phyloP scores from a whole-genome alignment of 2,329 filamentous ascomycete species.

The Decorospora gaudefroyi region DNA sequence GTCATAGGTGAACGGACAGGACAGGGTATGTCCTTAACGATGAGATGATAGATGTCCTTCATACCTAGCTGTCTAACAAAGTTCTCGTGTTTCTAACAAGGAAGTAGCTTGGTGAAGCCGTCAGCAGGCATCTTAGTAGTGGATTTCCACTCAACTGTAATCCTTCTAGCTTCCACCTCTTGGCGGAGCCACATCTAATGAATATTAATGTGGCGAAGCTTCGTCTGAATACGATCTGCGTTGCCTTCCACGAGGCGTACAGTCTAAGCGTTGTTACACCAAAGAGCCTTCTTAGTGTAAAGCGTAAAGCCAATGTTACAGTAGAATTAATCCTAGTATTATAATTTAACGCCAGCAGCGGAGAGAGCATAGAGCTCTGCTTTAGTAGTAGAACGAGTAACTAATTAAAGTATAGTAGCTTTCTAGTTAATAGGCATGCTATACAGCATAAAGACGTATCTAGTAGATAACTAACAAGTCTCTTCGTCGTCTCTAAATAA shows the following conservation, averaged over 20 bases:
- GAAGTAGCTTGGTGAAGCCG: background rate
- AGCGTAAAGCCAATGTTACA: slow-evolving; percentile 2
- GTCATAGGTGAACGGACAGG: no score
- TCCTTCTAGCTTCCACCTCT: background rate
- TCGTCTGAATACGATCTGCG: background rate
- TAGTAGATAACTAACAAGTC: no score
- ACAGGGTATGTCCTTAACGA: background rate
- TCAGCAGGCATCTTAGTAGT: background rate
- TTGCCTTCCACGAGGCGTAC: slow-evolving; percentile 2
- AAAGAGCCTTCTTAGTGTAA: slow-evolving; percentile 2
- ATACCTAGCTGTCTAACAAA: background rate
- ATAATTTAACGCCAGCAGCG: background rate
- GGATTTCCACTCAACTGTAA: background rate
- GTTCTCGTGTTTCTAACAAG: background rate
- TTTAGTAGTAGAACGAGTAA: no score
- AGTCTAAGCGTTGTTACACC: slow-evolving; percentile 5
- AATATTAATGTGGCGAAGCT: slow-evolving; percentile 5
- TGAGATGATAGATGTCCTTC: background rate
- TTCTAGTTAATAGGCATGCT: no score
- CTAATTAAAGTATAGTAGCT: no score
- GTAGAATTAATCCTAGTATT: slow-evolving; percentile 3
- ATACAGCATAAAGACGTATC: no score
- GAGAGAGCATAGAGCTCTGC: slow-evolving; percentile 1
- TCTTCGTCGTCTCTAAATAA: no score
- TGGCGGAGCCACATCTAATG: slow-evolving; percentile 2